A percentile compares a stretch with the other conserved stretches of the same genome.
Evolutionary conservation across 2,329 filamentous ascomycete genomes (phyloP).

Genomic region (Mariannaea elegans): DNA sequence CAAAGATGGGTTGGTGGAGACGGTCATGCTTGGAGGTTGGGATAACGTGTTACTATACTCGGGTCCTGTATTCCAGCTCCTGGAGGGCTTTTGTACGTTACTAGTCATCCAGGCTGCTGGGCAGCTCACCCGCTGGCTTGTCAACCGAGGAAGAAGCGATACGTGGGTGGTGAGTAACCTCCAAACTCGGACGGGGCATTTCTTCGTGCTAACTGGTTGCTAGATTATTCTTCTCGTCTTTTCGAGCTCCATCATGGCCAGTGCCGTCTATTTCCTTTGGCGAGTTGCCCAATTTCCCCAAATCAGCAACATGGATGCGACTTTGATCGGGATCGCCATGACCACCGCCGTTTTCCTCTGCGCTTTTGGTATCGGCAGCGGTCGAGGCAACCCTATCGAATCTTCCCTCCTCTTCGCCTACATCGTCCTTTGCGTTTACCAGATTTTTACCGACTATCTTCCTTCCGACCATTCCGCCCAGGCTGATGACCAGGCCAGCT

Average conservation of each 20-base stretch:
- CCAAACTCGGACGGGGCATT: background rate
- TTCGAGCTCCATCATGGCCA: conserved; percentile 91
- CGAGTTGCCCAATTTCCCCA: conserved; percentile 92
- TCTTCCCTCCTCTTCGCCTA: conserved; percentile 96
- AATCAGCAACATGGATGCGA: conserved; percentile 90
- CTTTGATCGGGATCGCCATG: conserved; percentile 90
- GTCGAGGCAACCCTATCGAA: conserved; percentile 93
- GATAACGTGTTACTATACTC: conserved; percentile 89
- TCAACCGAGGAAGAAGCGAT: conserved; percentile 92
- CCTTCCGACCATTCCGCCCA: conserved; percentile 74
- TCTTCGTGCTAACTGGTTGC: conserved; percentile 45
- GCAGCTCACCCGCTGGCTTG: conserved; percentile 93
- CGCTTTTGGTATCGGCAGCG: conserved; percentile 92
- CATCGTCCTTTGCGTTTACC: conserved; percentile 97
- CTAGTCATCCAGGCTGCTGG: conserved; percentile 95
- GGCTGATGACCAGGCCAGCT: conserved; percentile 56
- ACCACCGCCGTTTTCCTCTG: conserved; percentile 93
- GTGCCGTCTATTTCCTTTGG: conserved; percentile 96
- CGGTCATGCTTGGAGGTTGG: conserved; percentile 84
- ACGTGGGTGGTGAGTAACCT: conserved; percentile 84
- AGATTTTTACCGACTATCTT: conserved; percentile 98
- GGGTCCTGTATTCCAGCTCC: conserved; percentile 91
- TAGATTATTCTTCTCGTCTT: conserved; percentile 89
- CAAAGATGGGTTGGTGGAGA: conserved; percentile 83
- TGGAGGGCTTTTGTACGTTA: conserved; percentile 95